Evolutionary conservation across 208 protist species (phyloP).

Genomic region (Jaenimonas drosophilae): DNA sequence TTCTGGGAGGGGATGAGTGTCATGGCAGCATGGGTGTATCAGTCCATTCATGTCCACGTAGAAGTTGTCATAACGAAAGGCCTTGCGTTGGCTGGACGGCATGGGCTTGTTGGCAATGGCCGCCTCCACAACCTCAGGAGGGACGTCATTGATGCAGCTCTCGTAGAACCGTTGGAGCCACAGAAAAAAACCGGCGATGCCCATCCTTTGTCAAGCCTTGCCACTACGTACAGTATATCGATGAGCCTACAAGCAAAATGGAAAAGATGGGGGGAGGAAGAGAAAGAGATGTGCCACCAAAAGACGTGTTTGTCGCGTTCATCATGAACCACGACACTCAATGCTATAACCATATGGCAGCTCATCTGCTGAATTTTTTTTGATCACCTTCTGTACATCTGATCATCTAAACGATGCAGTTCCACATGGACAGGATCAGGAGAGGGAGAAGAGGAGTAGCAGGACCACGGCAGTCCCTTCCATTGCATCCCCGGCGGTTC

Average conservation of each 20-base stretch:
- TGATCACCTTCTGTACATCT: no score
- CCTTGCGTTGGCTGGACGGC: conserved; percentile 7
- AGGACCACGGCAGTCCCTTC: no score
- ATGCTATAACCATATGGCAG: no score
- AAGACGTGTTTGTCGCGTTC: no score
- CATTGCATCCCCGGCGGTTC: no score
- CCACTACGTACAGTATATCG: no score
- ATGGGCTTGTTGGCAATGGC: conserved; percentile 4
- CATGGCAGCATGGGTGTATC: conserved; percentile 99
- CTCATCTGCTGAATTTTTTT: no score
- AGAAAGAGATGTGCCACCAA: conserved; percentile 5
- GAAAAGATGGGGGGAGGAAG: not conserved
- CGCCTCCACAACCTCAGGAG: conserved; percentile 49
- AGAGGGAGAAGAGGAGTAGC: no score
- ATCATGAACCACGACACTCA: no score
- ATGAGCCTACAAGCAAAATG: not conserved
- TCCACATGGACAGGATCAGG: no score
- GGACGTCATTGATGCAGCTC: conserved; percentile 76
- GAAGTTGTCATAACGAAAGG: conserved; percentile 92
- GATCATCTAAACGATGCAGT: no score
- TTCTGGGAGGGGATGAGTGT: conserved; percentile 81
- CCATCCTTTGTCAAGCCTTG: no score
- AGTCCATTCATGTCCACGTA: conserved; percentile 99
- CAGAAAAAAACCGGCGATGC: conserved; percentile 86
- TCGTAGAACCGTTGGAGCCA: conserved; percentile 83